These are phyloP conservation scores for Podaxis rugospora DNA, from an alignment of 768 basidiomycete species.

Conservation along the genomic window DNA sequence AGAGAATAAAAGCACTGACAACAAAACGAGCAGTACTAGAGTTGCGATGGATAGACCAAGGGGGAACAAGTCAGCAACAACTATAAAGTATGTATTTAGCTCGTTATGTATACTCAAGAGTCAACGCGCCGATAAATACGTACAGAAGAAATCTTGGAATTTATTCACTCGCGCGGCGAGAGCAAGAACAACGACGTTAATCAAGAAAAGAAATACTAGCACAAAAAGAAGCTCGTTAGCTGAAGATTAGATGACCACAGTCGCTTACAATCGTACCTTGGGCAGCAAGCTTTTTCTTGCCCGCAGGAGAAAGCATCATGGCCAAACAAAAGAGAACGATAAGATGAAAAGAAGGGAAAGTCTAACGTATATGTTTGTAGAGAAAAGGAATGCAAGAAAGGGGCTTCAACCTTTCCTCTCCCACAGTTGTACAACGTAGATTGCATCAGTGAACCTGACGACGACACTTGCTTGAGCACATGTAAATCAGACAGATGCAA, in stretches of 20 bases:
- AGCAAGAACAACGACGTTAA: slow-evolving; percentile 47
- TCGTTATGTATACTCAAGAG: not conserved
- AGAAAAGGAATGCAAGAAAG: not conserved
- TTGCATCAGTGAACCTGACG: too few species aligned
- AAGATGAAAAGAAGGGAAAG: slow-evolving; percentile 8
- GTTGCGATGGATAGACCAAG: slow-evolving; percentile 53
- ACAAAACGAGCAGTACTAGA: slow-evolving; percentile 34
- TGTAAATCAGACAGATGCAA: not conserved
- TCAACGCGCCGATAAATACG: slow-evolving; percentile 13
- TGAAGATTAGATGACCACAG: not conserved
- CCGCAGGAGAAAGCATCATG: slow-evolving; percentile 20
- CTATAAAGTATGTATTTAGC: slow-evolving; percentile 22
- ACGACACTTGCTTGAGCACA: too few species aligned
- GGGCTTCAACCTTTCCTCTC: not conserved
- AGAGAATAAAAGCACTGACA: slow-evolving; percentile 29
- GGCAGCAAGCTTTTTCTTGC: slow-evolving; percentile 24
- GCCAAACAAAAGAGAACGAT: not conserved
- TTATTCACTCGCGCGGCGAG: slow-evolving; percentile 50
- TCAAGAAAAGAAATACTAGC: slow-evolving; percentile 37
- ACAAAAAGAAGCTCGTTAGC: not conserved
- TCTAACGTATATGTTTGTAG: not conserved
- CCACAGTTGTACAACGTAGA: too few species aligned
- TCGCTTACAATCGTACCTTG: slow-evolving; percentile 18
- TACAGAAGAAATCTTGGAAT: slow-evolving; percentile 61
- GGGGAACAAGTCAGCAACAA: slow-evolving; percentile 58